phyloP scores from a whole-genome alignment of 345 rosid genomes.

The Erodium maritimum region DNA sequence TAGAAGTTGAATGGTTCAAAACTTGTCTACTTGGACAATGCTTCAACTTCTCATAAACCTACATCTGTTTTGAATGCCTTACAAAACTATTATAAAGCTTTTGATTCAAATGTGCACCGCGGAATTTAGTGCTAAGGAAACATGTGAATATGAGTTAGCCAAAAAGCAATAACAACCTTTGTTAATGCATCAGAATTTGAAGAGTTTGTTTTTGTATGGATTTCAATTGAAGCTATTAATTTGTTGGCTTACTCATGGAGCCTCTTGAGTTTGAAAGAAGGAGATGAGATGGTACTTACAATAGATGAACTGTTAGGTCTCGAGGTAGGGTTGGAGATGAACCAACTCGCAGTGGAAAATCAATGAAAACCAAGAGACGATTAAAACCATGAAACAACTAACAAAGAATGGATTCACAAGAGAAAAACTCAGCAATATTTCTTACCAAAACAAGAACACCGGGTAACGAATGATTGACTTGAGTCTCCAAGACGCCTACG shows the following conservation, averaged over 20 bases:
- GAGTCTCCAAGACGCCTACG: too few relatives aligned
- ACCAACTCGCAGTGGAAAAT: too few relatives aligned
- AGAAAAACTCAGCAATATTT: too few relatives aligned
- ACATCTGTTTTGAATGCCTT: conserved; percentile 53
- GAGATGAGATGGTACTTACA: too few relatives aligned
- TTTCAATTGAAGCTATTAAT: conserved; percentile 95
- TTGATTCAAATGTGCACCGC: conserved; percentile 82
- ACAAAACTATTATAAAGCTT: conserved; percentile 54
- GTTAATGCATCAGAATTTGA: conserved; percentile 57
- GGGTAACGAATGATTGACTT: too few relatives aligned
- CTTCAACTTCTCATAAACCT: conserved; percentile 97
- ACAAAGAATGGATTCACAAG: too few relatives aligned
- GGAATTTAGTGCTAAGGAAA: conserved; percentile 82
- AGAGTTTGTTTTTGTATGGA: conserved; percentile 81
- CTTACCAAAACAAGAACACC: too few relatives aligned
- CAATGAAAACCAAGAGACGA: too few relatives aligned
- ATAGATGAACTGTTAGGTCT: too few relatives aligned
- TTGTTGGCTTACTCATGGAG: conserved; percentile 88
- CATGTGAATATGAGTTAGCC: conserved; percentile 57
- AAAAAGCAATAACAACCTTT: conserved; percentile 72
- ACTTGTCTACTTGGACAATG: conserved; percentile 87
- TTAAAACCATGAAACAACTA: too few relatives aligned
- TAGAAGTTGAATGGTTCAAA: conserved; percentile 77
- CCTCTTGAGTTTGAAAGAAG: conserved; percentile 48
- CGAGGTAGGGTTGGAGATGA: too few relatives aligned